Conservation (phyloP, 1,284 basidiomycete genomes). For the Trametes polyzona region DNA sequence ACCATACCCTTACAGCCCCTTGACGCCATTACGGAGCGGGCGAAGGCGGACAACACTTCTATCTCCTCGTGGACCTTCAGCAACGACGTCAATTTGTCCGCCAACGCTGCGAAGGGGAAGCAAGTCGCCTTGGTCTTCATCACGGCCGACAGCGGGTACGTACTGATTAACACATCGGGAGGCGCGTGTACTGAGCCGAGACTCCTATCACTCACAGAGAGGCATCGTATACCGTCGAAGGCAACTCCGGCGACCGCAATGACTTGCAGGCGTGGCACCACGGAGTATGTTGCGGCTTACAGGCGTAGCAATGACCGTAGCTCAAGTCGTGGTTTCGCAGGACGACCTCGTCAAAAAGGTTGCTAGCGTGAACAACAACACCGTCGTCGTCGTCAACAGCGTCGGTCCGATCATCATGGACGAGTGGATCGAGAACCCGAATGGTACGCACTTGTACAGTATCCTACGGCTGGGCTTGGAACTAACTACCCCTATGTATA, state of each 20-base stretch:
- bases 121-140: constrained; percentile 23
- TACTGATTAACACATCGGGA: background rate
- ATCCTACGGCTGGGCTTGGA: background rate
- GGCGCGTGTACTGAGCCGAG: background rate
- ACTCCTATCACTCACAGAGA: constrained; percentile 62
- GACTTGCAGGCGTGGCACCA: constrained; percentile 71
- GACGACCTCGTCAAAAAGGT: constrained; percentile 41
- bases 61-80: constrained; percentile 56
- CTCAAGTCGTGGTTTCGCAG: background rate
- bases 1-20: constrained; percentile 22
- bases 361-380: constrained; percentile 48
- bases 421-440: constrained; percentile 49
- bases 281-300: constrained; percentile 49
- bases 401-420: constrained; percentile 54
- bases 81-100: constrained; percentile 51
- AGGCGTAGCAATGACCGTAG: constrained; percentile 1
- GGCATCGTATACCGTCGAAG: constrained; percentile 64
- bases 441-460: constrained; percentile 31
- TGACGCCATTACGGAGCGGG: constrained; percentile 48
- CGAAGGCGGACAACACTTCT: constrained; percentile 42
- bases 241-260: constrained; percentile 69
- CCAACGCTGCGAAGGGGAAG: constrained; percentile 45
- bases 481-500: background rate
- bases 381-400: constrained; percentile 58
- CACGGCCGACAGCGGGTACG: constrained; percentile 25